These are phyloP conservation scores for Penicillium crustosum DNA, from an alignment of 2,329 filamentous ascomycete genomes.

Conservation along the genomic window DNA sequence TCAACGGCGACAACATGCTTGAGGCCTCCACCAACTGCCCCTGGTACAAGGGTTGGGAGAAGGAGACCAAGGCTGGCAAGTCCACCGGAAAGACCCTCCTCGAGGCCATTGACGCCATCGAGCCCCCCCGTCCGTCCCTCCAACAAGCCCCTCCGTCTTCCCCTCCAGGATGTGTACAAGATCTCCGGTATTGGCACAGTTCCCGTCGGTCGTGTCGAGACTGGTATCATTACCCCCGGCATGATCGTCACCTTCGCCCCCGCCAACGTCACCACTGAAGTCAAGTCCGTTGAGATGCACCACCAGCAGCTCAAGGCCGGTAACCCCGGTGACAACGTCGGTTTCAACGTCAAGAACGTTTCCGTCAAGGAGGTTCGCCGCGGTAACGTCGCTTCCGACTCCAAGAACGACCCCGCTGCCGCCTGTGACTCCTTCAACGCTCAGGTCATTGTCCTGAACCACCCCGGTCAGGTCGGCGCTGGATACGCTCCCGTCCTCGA, in stretches of 20 bases:
- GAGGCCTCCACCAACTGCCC: slow-evolving; percentile 84
- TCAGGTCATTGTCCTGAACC: slow-evolving; percentile 99
- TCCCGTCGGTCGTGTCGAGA: slow-evolving; percentile 99
- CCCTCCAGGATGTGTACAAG: slow-evolving; percentile 99
- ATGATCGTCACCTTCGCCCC: slow-evolving; percentile 96
- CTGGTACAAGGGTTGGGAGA: slow-evolving; percentile 99
- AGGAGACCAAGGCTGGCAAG: slow-evolving; percentile 92
- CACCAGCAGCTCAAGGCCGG: slow-evolving; percentile 97
- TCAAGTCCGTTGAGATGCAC: slow-evolving; percentile 99
- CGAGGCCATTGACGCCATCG: slow-evolving; percentile 96
- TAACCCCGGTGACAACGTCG: slow-evolving; percentile 99
- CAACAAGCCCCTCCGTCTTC: slow-evolving; percentile 99
- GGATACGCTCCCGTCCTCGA: slow-evolving; percentile 99
- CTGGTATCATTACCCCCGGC: slow-evolving; percentile 84
- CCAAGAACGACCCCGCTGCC: slow-evolving; percentile 97
- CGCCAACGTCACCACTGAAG: slow-evolving; percentile 99
- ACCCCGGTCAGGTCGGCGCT: slow-evolving; percentile 98
- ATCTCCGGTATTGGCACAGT: slow-evolving; percentile 99
- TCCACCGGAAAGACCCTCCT: slow-evolving; percentile 93
- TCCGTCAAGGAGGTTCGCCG: slow-evolving; percentile 99
- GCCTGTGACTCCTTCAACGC: slow-evolving; percentile 94
- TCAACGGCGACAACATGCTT: slow-evolving; percentile 99
- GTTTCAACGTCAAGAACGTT: slow-evolving; percentile 99
- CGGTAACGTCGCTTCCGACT: slow-evolving; percentile 99
- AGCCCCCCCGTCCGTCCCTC: slow-evolving; percentile 85